phyloP scores from a whole-genome alignment of 1,284 basidiomycete species.

The Cryptococcus sp. region DNA sequence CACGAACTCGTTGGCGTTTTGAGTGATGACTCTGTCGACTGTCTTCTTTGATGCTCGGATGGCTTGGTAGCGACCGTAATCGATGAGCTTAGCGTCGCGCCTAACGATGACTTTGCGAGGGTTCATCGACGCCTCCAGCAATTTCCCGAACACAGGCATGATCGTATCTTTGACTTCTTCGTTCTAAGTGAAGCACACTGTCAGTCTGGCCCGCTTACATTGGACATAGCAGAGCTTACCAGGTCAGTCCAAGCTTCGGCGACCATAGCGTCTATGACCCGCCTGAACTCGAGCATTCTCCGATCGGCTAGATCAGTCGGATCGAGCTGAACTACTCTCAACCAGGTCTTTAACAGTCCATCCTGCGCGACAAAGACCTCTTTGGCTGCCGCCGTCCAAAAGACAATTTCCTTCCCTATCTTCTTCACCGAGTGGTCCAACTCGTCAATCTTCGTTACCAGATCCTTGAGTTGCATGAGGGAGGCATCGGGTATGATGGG shows the following conservation, averaged over 20 bases:
- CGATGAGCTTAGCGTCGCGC: constrained; percentile 40
- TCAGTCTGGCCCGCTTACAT: neutral
- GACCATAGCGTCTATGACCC: constrained; percentile 40
- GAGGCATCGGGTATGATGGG: constrained; percentile 31
- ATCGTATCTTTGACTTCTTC: constrained; percentile 42
- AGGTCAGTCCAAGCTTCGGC: constrained; percentile 39
- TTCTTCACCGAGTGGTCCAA: constrained; percentile 41
- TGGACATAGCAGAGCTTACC: constrained; percentile 32
- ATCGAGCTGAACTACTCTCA: constrained; percentile 44
- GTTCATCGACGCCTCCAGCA: constrained; percentile 44
- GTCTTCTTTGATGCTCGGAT: constrained; percentile 32
- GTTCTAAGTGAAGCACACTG: constrained; percentile 33
- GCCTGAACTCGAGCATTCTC: constrained; percentile 45
- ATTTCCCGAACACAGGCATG: constrained; percentile 44
- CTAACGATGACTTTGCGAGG: constrained; percentile 47
- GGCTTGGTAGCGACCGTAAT: constrained; percentile 47
- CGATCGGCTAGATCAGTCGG: constrained; percentile 39
- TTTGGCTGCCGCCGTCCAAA: constrained; percentile 42
- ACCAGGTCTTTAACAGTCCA: constrained; percentile 38
- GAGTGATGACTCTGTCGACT: constrained; percentile 35
- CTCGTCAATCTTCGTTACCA: constrained; percentile 38
- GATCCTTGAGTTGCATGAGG: constrained; percentile 32
- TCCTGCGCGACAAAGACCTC: constrained; percentile 38
- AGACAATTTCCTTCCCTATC: constrained; percentile 47
- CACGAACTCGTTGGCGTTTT: constrained; percentile 50